These are phyloP conservation scores for Termitomyces sp. DNA, from an alignment of 768 basidiomycete species.

Conservation along the genomic window DNA sequence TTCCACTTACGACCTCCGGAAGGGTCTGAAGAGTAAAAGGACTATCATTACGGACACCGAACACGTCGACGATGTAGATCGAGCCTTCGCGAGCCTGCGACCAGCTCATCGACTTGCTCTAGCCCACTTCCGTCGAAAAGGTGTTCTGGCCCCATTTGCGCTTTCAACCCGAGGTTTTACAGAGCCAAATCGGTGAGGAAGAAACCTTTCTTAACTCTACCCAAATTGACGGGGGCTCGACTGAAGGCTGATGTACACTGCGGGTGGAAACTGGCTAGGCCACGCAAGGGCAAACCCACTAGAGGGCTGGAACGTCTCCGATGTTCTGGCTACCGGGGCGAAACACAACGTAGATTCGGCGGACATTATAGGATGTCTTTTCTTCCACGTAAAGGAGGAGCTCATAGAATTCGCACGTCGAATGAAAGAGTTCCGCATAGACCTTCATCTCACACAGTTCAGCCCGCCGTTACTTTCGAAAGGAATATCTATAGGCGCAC, in stretches of 20 bases:
- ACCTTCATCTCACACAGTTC: slow-evolving; percentile 35
- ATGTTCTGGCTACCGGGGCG: slow-evolving; percentile 34
- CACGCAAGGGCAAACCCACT: slow-evolving; percentile 39
- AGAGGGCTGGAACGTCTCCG: slow-evolving; percentile 43
- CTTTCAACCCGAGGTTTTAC: slow-evolving; percentile 28
- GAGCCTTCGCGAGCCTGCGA: slow-evolving; percentile 32
- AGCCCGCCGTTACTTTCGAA: slow-evolving; percentile 40
- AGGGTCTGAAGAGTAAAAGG: slow-evolving; percentile 25
- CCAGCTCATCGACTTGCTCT: slow-evolving; percentile 38
- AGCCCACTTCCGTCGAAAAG: slow-evolving; percentile 33
- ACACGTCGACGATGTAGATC: slow-evolving; percentile 38
- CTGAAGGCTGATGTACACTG: slow-evolving; percentile 39
- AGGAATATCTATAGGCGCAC: slow-evolving; percentile 32
- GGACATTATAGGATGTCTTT: slow-evolving; percentile 39
- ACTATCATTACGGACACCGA: slow-evolving; percentile 30
- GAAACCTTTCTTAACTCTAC: not conserved
- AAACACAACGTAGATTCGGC: slow-evolving; percentile 28
- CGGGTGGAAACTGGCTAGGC: slow-evolving; percentile 42
- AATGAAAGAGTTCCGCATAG: slow-evolving; percentile 30
- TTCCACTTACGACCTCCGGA: slow-evolving; percentile 16
- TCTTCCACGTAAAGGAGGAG: slow-evolving; percentile 40
- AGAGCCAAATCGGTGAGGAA: slow-evolving; percentile 34
- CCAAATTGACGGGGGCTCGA: not conserved
- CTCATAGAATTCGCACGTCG: slow-evolving; percentile 33
- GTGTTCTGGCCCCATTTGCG: slow-evolving; percentile 35